Evolutionary conservation across 2,329 filamentous ascomycete species (phyloP).

Genomic region (Dactylellina sp.): DNA sequence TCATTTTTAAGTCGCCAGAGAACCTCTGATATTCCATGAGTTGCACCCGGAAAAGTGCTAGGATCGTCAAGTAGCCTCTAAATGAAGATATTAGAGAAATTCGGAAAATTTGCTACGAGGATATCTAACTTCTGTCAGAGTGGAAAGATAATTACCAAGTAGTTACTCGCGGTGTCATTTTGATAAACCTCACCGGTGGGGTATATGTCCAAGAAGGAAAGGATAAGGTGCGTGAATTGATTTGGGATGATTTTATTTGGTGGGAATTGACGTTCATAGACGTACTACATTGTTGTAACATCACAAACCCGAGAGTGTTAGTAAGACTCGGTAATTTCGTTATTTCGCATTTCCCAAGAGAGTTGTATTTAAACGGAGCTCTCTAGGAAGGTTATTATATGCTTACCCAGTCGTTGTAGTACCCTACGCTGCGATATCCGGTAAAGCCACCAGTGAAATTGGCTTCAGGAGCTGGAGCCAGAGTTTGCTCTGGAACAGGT

Average conservation of each 20-base stretch:
- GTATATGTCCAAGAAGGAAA: conserved; percentile 63
- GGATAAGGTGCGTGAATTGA: conserved; percentile 88
- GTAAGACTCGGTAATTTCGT: background rate
- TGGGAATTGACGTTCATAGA: conserved; percentile 86
- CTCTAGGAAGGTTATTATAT: background rate
- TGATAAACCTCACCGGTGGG: background rate
- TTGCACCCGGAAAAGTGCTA: conserved; percentile 66
- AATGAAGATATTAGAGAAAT: conserved; percentile 1
- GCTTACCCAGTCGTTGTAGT: conserved; percentile 40
- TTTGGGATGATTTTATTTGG: conserved; percentile 84
- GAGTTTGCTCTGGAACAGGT: background rate
- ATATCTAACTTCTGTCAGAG: background rate
- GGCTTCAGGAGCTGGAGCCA: background rate
- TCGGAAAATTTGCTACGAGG: background rate
- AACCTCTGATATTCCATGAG: conserved; percentile 82
- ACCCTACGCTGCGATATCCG: conserved; percentile 42
- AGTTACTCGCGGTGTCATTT: background rate
- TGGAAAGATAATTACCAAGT: conserved; percentile 3
- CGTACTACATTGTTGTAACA: conserved; percentile 72
- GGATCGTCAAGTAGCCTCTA: background rate
- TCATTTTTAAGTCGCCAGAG: conserved; percentile 79
- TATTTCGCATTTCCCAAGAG: background rate
- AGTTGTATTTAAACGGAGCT: background rate
- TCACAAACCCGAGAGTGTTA: background rate
- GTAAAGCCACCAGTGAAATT: conserved; percentile 15